A percentile compares a stretch with the other conserved stretches of the same genome.
phyloP scores from a whole-genome alignment of 768 basidiomycete species.

The Suillus plorans region DNA sequence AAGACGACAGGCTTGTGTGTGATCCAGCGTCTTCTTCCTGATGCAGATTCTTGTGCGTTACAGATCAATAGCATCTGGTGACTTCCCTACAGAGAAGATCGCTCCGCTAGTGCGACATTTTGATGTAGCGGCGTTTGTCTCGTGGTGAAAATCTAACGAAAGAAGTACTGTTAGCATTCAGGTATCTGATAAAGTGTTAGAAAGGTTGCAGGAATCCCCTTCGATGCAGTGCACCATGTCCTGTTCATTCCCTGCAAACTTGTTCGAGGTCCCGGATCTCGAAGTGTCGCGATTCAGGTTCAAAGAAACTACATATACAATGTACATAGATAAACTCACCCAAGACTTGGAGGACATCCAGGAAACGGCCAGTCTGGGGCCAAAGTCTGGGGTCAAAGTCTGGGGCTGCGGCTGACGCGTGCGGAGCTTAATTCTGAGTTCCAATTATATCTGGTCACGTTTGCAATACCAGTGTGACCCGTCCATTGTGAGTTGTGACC shows the following conservation, averaged over 20 bases:
- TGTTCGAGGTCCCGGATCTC: too few relatives aligned
- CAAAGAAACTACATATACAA: too few relatives aligned
- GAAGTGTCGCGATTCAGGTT: too few relatives aligned
- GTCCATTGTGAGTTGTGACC: too few relatives aligned
- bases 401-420: too few relatives aligned
- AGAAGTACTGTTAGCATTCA: slow-evolving; percentile 8
- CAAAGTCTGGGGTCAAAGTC: too few relatives aligned
- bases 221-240: slow-evolving; percentile 51
- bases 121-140: slow-evolving; percentile 15
- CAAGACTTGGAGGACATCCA: too few relatives aligned
- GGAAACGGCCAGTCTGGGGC: too few relatives aligned
- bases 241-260: slow-evolving; percentile 22
- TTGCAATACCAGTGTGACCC: too few relatives aligned
- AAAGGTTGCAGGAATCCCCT: slow-evolving; percentile 55
- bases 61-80: slow-evolving; percentile 78
- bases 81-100: slow-evolving; percentile 56
- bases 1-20: slow-evolving; percentile 57
- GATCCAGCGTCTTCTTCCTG: slow-evolving; percentile 47
- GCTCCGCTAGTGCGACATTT: slow-evolving; percentile 34
- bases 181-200: slow-evolving; percentile 39
- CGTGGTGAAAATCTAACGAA: neutral
- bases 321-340: too few relatives aligned
- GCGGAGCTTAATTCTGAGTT: too few relatives aligned
- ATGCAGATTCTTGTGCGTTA: slow-evolving; percentile 39
- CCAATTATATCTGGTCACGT: too few relatives aligned